Evolutionary conservation across 2,329 filamentous ascomycete genomes (phyloP), one percentile per base, ranked within the genome.

Genomic region (Paecilomyces formosus): DNA sequence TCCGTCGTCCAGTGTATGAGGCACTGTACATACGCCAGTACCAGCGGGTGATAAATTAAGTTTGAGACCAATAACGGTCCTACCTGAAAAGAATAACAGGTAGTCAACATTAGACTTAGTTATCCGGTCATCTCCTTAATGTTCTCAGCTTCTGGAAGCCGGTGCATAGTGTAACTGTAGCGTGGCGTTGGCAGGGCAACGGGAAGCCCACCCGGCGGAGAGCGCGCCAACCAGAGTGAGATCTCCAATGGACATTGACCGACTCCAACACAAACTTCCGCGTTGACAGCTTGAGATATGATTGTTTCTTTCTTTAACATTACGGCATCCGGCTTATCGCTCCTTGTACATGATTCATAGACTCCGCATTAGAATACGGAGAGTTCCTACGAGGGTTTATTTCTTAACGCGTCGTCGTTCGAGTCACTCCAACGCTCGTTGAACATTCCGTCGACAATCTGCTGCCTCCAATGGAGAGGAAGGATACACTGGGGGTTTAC

Each of bases 171-270:
- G 3, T 26, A 26, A 26, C 31, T 11, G 24, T 49, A 24, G 31
- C 54, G 28, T 13, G n/a, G 22, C 26, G 65, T 67, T 67, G 64
- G 62, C 65, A 62, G 63, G 61, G 65, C 65, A 66, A 66, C 64
- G 56, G 39, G 18, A n/a, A n/a, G 5, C 3, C 28, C 22, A 30
- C 24, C 15, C 9, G 6, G n/a, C 9, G n/a, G 3, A n/a, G 50
- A 51, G n/a, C 26, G n/a, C n/a, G 26, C 30, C 53, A 54, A 22
- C 33, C 39, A 45, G 39, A 45, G 24, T 3, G 6, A 6, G 24
- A 26, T 26, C 24, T 26, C 3, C 11, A n/a, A 45, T n/a, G 39
- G n/a, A 18, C 39, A 18, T 45, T 18, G 35, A 15, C 35, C 35
- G 35, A 53, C 35, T 55, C 15, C 24, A 15, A 35, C 26, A 45